Conservation (phyloP, 2,329 filamentous ascomycete genomes). For the Ophiostoma sp. region DNA sequence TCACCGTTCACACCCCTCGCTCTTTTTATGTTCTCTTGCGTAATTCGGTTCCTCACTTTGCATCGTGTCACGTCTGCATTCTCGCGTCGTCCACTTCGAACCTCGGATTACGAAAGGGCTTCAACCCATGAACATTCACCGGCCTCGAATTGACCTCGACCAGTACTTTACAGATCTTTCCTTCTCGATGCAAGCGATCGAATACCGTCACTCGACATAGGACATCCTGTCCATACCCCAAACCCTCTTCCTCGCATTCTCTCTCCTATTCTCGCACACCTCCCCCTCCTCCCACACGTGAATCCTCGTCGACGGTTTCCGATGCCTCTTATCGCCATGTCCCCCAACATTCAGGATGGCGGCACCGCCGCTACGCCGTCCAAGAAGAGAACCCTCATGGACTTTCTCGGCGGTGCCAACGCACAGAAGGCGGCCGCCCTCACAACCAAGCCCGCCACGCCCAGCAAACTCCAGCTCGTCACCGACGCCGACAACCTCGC, state of each 20-base stretch:
- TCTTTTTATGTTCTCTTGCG: background rate
- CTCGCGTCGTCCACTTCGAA: background rate
- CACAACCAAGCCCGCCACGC: background rate
- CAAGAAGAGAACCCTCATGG: slow-evolving; percentile 50
- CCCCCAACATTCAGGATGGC: slow-evolving; percentile 49
- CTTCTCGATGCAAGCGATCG: background rate
- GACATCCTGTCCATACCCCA: background rate
- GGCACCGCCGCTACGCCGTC: slow-evolving; percentile 39
- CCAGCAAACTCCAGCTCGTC: slow-evolving; percentile 29
- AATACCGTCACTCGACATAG: background rate
- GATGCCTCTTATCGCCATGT: slow-evolving; percentile 53
- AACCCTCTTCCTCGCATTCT: background rate
- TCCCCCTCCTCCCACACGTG: background rate
- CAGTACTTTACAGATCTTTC: background rate
- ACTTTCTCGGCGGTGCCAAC: slow-evolving; percentile 40
- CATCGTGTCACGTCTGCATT: background rate
- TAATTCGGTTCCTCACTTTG: background rate
- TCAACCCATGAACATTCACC: background rate
- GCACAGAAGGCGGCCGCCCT: slow-evolving; percentile 1
- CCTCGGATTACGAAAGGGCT: background rate
- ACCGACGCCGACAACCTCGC: slow-evolving; percentile 30
- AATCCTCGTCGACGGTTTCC: slow-evolving; percentile 14
- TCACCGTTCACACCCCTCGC: background rate
- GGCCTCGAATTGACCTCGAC: background rate
- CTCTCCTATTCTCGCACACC: background rate